These are phyloP conservation scores for Thielaviopsis ethacetica DNA, from an alignment of 2,329 filamentous ascomycete species.

Conservation along the genomic window DNA sequence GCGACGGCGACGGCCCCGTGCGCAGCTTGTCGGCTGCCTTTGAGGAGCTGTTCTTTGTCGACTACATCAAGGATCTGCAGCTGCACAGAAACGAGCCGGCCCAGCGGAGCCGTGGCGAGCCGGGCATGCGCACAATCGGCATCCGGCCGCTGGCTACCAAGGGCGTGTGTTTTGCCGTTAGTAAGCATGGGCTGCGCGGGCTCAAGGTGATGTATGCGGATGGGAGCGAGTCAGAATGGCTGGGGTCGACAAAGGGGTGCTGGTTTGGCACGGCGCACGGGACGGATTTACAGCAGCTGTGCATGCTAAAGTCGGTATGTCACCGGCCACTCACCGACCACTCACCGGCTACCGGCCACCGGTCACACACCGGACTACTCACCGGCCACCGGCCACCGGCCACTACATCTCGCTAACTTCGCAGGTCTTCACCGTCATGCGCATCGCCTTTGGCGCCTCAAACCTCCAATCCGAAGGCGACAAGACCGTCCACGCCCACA, in stretches of 20 bases:
- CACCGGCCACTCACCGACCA: too few species aligned
- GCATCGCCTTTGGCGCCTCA: constrained; percentile 8
- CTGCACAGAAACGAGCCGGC: not conserved
- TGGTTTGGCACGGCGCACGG: constrained; percentile 9
- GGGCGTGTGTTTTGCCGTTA: constrained; percentile 10
- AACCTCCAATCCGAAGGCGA: constrained; percentile 10
- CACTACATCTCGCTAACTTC: too few species aligned
- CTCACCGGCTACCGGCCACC: too few species aligned
- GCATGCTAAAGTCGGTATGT: constrained; percentile 8
- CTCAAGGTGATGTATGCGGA: constrained; percentile 9
- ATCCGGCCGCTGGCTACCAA: not conserved
- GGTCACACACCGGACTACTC: too few species aligned
- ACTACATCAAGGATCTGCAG: constrained; percentile 8
- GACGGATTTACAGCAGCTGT: constrained; percentile 5
- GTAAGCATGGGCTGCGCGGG: constrained; percentile 9
- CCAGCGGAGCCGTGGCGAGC: not conserved
- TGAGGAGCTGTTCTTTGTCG: constrained; percentile 10
- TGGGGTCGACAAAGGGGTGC: constrained; percentile 8
- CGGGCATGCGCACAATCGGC: not conserved
- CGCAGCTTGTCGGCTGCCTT: constrained; percentile 2
- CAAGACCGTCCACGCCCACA: constrained; percentile 2
- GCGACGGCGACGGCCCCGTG: constrained; percentile 1
- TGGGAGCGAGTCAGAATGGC: constrained; percentile 7
- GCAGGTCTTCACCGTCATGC: constrained; percentile 9
- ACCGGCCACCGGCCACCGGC: too few species aligned